These are phyloP conservation scores for Phytophthora ohioensis DNA, from an alignment of 352 stramenopile species.

Conservation along the genomic window DNA sequence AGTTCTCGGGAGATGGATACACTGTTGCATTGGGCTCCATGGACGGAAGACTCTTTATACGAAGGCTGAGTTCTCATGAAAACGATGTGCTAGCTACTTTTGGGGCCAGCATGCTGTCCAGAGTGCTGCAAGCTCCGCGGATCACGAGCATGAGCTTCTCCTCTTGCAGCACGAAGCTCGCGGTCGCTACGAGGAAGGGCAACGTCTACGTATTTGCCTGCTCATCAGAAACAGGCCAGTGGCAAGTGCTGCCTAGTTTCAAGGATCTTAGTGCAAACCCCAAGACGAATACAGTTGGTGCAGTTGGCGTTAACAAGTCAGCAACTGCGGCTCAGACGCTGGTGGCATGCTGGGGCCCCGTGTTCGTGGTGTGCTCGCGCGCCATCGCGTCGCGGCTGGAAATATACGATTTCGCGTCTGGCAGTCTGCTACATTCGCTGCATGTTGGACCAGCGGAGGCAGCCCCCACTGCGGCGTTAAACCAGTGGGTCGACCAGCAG, in stretches of 20 bases:
- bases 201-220: conserved; percentile 65
- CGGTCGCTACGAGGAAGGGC: conserved; percentile 66
- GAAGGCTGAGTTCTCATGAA: conserved; percentile 19
- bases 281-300: conserved; percentile 38
- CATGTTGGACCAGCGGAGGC: conserved; percentile 21
- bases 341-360: conserved; percentile 54
- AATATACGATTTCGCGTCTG: conserved; percentile 55
- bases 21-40: conserved; percentile 53
- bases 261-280: conserved; percentile 52
- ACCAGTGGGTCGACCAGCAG: conserved; percentile 36
- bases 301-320: conserved; percentile 19
- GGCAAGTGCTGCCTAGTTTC: conserved; percentile 36
- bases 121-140: conserved; percentile 58
- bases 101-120: conserved; percentile 36
- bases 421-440: conserved; percentile 55
- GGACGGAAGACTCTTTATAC: conserved; percentile 64
- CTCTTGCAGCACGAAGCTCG: conserved; percentile 31
- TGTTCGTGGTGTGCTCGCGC: conserved; percentile 60
- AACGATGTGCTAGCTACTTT: conserved; percentile 23
- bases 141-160: conserved; percentile 68
- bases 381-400: conserved; percentile 47
- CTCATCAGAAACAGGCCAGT: conserved; percentile 15
- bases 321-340: conserved; percentile 56
- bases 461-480: conserved; percentile 5
- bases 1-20: conserved; percentile 44